Base-by-base conservation (phyloP, 2,329 filamentous ascomycete species). In the Talaromyces sp. region DNA sequence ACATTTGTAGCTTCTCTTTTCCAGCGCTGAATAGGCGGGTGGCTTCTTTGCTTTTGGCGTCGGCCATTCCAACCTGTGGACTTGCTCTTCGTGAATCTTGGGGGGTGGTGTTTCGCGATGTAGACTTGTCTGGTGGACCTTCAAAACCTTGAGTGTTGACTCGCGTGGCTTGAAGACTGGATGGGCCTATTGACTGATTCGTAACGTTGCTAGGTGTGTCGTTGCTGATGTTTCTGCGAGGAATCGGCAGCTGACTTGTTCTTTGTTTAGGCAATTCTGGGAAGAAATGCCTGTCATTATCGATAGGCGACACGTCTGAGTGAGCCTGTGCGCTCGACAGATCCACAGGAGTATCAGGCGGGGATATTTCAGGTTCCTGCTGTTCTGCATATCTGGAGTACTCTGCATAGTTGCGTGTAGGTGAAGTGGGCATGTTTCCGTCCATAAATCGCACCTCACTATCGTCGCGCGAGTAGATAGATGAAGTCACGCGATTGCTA, bases 381-480 rank as follows among this genome's bases (percentile, higher is more conserved):
- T 51, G 76, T 76, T 65, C 75, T 27, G 58, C 58, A 47, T 59
- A 66, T 40, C 13, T 56, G 13, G 64, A 63, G 47, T 63, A 54
- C 5, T 63, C 64, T 38, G 54, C 31, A 43, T 66, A 66, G 27
- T 58, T 53, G 53, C 31, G 59, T 15, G 56, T 63, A 5, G 60
- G 64, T 5, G 58, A 60, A 25, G 10, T 54, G 34, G 63, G 63
- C 53, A 47, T 31, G 15, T 58, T 38, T 17, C 53, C 27, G 38
- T 43, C 60, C n/a, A 19, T 27, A 36, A 43, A 54, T 38, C 17
- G 47, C 47, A 62, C 47, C 22, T 47, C 60, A 17, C 69, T 36
- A 58, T 53, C 80, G 82, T 73, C 85, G 83, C 54, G 69, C 22
- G 87, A 87, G 73, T 90, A 89, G 56, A 88, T 70, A 17, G 89